These are phyloP conservation scores for Dictyostelium intermedium DNA, from an alignment of 78 protist species.

Conservation along the genomic window DNA sequence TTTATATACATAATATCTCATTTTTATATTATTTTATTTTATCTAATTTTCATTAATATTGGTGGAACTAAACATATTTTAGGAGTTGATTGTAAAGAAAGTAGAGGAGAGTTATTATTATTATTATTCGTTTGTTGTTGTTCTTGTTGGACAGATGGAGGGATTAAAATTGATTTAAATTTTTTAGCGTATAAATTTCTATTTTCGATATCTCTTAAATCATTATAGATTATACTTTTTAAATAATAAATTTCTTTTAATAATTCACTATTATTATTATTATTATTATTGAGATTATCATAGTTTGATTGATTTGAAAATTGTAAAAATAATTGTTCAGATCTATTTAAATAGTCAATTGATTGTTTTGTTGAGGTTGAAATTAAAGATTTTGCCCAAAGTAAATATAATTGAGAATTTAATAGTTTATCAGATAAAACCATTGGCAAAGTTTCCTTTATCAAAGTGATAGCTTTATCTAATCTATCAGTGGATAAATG, in stretches of 20 bases:
- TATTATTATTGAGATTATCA: neutral
- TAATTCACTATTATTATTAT: neutral
- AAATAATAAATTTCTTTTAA: slow-evolving; percentile 22
- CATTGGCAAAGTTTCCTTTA: slow-evolving; percentile 3
- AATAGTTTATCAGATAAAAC: neutral
- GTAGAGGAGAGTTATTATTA: neutral
- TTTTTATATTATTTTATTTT: neutral
- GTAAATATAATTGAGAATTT: neutral
- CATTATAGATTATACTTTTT: slow-evolving; percentile 20
- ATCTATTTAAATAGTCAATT: neutral
- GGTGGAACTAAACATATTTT: slow-evolving; percentile 3
- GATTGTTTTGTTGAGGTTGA: neutral
- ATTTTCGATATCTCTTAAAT: neutral
- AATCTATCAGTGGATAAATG: neutral
- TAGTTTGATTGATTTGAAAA: neutral
- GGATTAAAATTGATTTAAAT: neutral
- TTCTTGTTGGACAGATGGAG: neutral
- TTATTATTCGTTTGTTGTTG: too few relatives aligned
- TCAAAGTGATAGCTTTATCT: neutral
- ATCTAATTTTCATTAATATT: neutral
- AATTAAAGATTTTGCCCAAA: slow-evolving; percentile 4
- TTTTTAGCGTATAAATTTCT: slow-evolving; percentile 25
- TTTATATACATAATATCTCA: neutral
- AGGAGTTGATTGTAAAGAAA: neutral
- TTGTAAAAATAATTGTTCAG: neutral